These are phyloP conservation scores for Moniliella sp. DNA, from an alignment of 1,284 basidiomycete genomes.

Conservation along the genomic window DNA sequence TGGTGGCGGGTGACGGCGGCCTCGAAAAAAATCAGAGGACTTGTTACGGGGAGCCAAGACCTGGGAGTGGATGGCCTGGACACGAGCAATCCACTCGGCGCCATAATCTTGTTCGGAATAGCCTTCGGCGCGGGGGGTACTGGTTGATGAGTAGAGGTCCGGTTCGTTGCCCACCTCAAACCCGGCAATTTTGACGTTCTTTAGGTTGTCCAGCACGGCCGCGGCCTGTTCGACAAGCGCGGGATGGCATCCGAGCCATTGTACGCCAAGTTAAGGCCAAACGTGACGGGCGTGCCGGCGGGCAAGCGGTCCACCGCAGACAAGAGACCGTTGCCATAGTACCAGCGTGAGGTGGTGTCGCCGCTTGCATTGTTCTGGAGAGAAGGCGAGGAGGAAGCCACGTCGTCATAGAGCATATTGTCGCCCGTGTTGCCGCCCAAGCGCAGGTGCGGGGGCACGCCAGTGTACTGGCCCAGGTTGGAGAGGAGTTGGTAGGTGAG, in stretches of 20 bases:
- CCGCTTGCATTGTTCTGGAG: conserved; percentile 4
- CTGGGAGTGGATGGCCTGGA: conserved; percentile 9
- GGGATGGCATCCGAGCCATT: conserved; percentile 6
- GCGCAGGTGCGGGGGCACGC: no score
- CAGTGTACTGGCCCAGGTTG: no score
- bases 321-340: conserved; percentile 12
- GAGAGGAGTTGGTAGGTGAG: no score
- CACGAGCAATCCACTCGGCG: conserved; percentile 9
- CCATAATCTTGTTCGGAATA: conserved; percentile 11
- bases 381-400: no score
- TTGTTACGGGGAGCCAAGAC: conserved; percentile 6
- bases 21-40: no score
- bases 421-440: no score
- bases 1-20: no score
- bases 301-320: conserved; percentile 7
- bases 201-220: conserved; percentile 7
- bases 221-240: conserved; percentile 7
- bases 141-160: conserved; percentile 8
- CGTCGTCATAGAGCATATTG: conserved; percentile 10
- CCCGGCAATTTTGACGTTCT: conserved; percentile 7
- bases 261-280: conserved; percentile 17
- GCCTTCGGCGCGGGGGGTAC: conserved; percentile 5
- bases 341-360: conserved; percentile 6
- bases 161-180: conserved; percentile 19
- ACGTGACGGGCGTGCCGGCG: no score